Evolutionary conservation across 768 basidiomycete species (phyloP).

Genomic region (Zangia roseola): DNA sequence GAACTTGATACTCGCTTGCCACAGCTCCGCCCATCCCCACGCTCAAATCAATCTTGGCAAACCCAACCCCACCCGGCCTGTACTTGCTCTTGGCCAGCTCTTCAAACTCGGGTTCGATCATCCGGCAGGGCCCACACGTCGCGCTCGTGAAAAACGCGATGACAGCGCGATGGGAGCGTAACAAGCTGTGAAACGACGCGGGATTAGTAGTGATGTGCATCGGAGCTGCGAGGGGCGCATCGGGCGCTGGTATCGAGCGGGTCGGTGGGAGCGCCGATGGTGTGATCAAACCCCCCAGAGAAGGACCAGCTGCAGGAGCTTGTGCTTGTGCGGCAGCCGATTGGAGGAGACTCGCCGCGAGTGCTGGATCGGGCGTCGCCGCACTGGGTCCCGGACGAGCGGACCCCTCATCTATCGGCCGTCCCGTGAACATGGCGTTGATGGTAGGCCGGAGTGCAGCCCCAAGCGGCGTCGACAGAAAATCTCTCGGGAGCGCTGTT

Average conservation of each 20-base stretch:
- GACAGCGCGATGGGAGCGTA: slow-evolving; percentile 66
- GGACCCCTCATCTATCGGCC: slow-evolving; percentile 32
- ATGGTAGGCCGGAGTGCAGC: slow-evolving; percentile 85
- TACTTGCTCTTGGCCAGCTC: slow-evolving; percentile 66
- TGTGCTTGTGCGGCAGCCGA: slow-evolving; percentile 56
- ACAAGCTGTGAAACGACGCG: slow-evolving; percentile 64
- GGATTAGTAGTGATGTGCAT: slow-evolving; percentile 75
- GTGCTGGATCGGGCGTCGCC: slow-evolving; percentile 45
- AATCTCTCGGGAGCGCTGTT: slow-evolving; percentile 75
- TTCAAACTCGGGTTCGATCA: slow-evolving; percentile 85
- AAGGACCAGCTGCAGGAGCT: slow-evolving; percentile 35
- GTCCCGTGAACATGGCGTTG: slow-evolving; percentile 76
- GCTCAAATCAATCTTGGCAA: slow-evolving; percentile 81
- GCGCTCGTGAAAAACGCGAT: slow-evolving; percentile 81
- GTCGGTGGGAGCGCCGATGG: slow-evolving; percentile 18
- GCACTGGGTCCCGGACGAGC: slow-evolving; percentile 24
- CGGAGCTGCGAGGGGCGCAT: slow-evolving; percentile 53
- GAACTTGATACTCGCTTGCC: slow-evolving; percentile 61
- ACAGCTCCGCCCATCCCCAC: slow-evolving; percentile 63
- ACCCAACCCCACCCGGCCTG: slow-evolving; percentile 55
- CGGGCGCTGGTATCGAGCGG: slow-evolving; percentile 31
- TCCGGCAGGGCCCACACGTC: slow-evolving; percentile 74
- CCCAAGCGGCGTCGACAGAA: slow-evolving; percentile 88
- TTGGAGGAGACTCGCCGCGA: slow-evolving; percentile 54
- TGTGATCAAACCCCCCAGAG: not conserved